Conservation (phyloP, 495 filamentous ascomycete species). For the Chlorociboria aeruginascens region DNA sequence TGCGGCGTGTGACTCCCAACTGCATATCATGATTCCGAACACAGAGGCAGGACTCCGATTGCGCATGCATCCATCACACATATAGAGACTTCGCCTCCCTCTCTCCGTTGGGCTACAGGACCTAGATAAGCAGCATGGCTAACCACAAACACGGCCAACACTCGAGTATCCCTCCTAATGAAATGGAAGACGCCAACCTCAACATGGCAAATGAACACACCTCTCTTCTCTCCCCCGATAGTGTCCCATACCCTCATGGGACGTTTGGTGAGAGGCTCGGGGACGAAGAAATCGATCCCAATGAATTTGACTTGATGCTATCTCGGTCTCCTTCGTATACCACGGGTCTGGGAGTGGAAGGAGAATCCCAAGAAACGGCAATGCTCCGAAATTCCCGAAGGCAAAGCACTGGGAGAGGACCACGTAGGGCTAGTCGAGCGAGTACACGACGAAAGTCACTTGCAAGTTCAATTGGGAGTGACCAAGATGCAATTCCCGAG, state of each 20-base stretch:
- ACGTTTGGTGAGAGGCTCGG: conserved; percentile 7
- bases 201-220: conserved; percentile 7
- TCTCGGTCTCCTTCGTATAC: conserved; percentile 25
- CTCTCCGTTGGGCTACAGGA: too few relatives aligned
- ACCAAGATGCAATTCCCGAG: background rate
- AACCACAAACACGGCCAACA: background rate
- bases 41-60: too few relatives aligned
- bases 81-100: too few relatives aligned
- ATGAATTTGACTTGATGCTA: conserved; percentile 30
- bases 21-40: too few relatives aligned
- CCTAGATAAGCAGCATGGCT: too few relatives aligned
- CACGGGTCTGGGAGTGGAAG: conserved; percentile 25
- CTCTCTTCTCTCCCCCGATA: conserved; percentile 3
- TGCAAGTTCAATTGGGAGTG: conserved; percentile 4
- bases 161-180: background rate
- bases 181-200: background rate
- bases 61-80: too few relatives aligned
- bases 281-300: conserved; percentile 22
- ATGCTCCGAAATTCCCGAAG: conserved; percentile 20
- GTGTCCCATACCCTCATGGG: background rate
- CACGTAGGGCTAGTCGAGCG: background rate
- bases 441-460: conserved; percentile 5
- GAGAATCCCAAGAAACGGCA: conserved; percentile 26
- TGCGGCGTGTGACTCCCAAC: too few relatives aligned
- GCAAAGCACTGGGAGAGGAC: conserved; percentile 1